phyloP scores from a whole-genome alignment of 2,329 filamentous ascomycete species.

The Talaromyces sp. region DNA sequence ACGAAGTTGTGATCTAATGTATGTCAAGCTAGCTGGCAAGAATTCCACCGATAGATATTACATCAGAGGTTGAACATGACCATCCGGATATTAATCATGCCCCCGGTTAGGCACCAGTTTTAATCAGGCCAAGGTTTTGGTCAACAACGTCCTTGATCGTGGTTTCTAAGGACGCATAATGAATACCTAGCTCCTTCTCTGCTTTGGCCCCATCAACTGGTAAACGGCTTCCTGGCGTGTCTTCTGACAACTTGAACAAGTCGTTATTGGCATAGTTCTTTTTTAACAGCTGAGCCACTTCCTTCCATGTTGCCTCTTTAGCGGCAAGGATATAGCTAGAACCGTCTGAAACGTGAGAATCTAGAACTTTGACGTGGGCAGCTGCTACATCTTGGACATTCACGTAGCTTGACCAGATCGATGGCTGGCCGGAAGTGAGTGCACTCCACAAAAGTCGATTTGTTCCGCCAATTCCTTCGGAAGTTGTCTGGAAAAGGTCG shows the following conservation, averaged over 20 bases:
- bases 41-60: not conserved
- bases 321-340: slow-evolving; percentile 14
- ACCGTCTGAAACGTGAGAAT: slow-evolving; percentile 12
- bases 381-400: slow-evolving; percentile 22
- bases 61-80: not conserved
- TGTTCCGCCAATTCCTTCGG: slow-evolving; percentile 8
- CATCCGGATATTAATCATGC: not conserved
- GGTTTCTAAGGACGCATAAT: not conserved
- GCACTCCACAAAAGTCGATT: not conserved
- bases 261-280: slow-evolving; percentile 9
- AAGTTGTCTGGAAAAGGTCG: slow-evolving; percentile 16
- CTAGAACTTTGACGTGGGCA: slow-evolving; percentile 19
- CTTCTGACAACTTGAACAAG: not conserved
- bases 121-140: not conserved
- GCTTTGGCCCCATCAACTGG: not conserved
- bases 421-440: slow-evolving; percentile 13
- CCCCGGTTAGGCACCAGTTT: not conserved
- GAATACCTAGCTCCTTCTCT: not conserved
- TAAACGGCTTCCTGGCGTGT: not conserved
- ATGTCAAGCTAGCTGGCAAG: not conserved
- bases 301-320: slow-evolving; percentile 10
- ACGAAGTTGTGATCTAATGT: not conserved
- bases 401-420: slow-evolving; percentile 9
- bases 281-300: slow-evolving; percentile 7
- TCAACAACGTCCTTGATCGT: not conserved